Evolutionary conservation across 2,329 filamentous ascomycete species (phyloP).

Genomic region (Ceratocystis smalleyi): DNA sequence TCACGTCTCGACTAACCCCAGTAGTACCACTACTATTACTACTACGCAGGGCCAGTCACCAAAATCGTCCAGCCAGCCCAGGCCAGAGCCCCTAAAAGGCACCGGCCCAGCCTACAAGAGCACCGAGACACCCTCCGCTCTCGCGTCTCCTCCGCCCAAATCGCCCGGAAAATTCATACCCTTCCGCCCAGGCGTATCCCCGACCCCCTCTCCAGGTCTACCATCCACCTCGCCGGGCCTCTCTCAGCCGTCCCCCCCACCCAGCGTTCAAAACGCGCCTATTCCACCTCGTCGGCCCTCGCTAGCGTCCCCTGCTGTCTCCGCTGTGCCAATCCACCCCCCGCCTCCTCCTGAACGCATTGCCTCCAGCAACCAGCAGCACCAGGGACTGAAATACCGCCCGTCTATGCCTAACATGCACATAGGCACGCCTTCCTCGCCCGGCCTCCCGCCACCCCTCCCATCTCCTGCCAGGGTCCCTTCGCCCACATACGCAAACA

Average conservation of each 20-base stretch:
- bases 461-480: background rate
- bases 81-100: background rate
- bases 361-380: background rate
- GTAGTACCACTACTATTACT: background rate
- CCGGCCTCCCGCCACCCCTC: background rate
- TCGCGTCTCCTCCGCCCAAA: background rate
- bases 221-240: background rate
- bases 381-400: background rate
- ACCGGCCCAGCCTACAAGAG: background rate
- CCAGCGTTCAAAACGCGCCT: background rate
- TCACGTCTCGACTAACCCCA: background rate
- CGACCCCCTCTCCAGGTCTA: background rate
- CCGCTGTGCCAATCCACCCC: background rate
- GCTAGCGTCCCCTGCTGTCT: background rate
- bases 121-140: background rate
- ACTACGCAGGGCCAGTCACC: background rate
- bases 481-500: background rate
- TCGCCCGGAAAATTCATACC: constrained; percentile 5
- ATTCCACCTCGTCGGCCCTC: background rate
- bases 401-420: constrained; percentile 15
- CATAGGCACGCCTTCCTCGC: background rate
- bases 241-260: background rate
- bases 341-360: background rate
- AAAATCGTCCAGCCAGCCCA: background rate
- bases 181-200: constrained; percentile 9